Conservation (phyloP, 352 stramenopile genomes). For the Pythium pyrilobum region DNA sequence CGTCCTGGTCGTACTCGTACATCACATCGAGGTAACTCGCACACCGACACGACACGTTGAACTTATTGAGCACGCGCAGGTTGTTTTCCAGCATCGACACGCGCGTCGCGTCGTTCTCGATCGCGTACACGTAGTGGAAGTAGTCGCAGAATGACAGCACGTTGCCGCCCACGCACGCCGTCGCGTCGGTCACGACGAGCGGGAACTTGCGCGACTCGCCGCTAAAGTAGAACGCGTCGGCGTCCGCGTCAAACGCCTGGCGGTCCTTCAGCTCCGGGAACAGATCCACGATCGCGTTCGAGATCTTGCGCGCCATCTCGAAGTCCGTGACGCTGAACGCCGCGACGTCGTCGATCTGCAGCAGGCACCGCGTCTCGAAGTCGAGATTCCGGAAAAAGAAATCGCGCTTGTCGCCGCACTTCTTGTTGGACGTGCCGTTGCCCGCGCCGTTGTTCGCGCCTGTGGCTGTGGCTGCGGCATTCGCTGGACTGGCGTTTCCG, state of each 20-base stretch:
- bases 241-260: neutral
- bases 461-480: neutral
- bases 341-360: constrained; percentile 77
- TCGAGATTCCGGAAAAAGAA: constrained; percentile 81
- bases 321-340: constrained; percentile 79
- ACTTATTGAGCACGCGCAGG: constrained; percentile 48
- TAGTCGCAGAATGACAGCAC: constrained; percentile 76
- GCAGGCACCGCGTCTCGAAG: constrained; percentile 49
- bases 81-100: constrained; percentile 78
- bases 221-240: constrained; percentile 4
- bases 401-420: constrained; percentile 78
- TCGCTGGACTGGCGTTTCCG: neutral
- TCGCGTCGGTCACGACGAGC: constrained; percentile 64
- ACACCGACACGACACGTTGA: constrained; percentile 52
- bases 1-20: constrained; percentile 61
- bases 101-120: constrained; percentile 59
- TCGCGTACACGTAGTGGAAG: constrained; percentile 68
- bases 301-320: constrained; percentile 75
- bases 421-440: constrained; percentile 14
- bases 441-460: neutral
- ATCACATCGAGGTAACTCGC: constrained; percentile 71
- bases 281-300: constrained; percentile 44
- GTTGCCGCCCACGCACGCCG: constrained; percentile 78
- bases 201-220: constrained; percentile 25
- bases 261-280: constrained; percentile 17